Base-by-base conservation (phyloP, 805 yeast species). In the Cyberlindnera euphorbiae region DNA sequence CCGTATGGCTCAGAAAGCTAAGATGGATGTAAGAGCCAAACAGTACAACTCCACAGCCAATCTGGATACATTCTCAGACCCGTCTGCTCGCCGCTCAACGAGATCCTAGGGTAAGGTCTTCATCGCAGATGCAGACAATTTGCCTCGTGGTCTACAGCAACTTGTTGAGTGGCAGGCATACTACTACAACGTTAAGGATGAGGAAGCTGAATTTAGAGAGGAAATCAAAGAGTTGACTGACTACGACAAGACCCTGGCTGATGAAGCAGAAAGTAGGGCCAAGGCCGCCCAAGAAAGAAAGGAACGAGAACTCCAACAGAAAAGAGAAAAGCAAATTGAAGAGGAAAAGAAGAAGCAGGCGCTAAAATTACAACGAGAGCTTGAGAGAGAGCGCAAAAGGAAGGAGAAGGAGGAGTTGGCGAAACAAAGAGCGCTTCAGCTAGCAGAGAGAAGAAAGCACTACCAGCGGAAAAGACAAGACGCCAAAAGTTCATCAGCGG, bases 211-310 rank as follows among this genome's bases (percentile, higher is more conserved):
- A 11, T 11, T 13, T 26, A 8, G 8, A 13, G 15, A 14, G 11
- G 17, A 13, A 7, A 13, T 11, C 17, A 26, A 14, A 7, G 15
- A 10, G 9, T 10, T 8, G 13, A 14, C 28, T 8, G 28, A n/a
- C 14, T 33, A 31, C 14, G 18, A 26, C 8, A 32, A 30, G 26
- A 39, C 36, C 5, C 26, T 39, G 26, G 41, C 32, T 23, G 40
- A 25, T 14, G 35, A 37, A 26, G 30, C 26, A 3, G 26, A 19
- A 18, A 10, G 30, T 13, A 30, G 44, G 30, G 29, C 31, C 21
- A 14, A 27, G 24, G 14, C 18, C 9, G 30, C 19, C 10, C 24
- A 17, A 8, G 41, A 43, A 28, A 30, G 14, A 17, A 24, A 24
- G 17, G 16, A 17, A 21, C 17, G 23, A 8, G 14, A 28, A 26